Base-by-base conservation (phyloP, 2,329 filamentous ascomycete genomes). In the Xylariaceae sp. region DNA sequence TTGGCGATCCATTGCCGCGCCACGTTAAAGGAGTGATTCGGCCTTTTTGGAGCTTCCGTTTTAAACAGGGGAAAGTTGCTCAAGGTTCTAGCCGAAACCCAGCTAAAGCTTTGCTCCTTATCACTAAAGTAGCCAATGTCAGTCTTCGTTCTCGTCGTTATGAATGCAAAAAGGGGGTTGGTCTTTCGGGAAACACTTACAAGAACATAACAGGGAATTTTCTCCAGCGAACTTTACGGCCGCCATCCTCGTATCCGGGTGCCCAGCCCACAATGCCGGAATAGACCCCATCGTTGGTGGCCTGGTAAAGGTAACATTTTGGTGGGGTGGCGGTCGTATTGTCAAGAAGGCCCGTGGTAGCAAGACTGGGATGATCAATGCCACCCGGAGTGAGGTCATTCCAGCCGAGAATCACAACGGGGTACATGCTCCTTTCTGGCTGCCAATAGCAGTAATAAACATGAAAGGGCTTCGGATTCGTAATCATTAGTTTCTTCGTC, bases 141-240 rank as follows among this genome's bases (percentile, higher is more conserved):
- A 63, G 56, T 48, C 15, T 30, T 18, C 7, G 34, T 37, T 30
- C 18, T 7, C 44, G 34, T 18, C 8, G 11, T 3, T 51, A n/a
- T 8, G 35, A 37, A 34, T 39, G 4, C 11, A 4, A 23, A 9
- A 23, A 15, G 13, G 5, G 42, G 35, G 9, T 17, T 13, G 8
- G 42, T 39, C 17, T 18, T 34, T 6, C 23, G 34, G n/a, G 45
- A 10, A 45, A 9, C 42, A 62, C 62, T 2, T 56, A 64, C 62
- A 75, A 74, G 59, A 73, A 76, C 68, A 75, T 70, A 13, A 76
- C 73, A 0, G 75, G 75, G 15, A 77, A 77, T 48, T 73, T 73
- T 6, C 75, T 71, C 59, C 68, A 67, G 30, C 61, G 64, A 4
- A 73, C 68, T n/a, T 67, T 67, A 0, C 64, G 60, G 0, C 73